Conservation (phyloP, 2,329 filamentous ascomycete genomes). For the Didymellaceae sp. region DNA sequence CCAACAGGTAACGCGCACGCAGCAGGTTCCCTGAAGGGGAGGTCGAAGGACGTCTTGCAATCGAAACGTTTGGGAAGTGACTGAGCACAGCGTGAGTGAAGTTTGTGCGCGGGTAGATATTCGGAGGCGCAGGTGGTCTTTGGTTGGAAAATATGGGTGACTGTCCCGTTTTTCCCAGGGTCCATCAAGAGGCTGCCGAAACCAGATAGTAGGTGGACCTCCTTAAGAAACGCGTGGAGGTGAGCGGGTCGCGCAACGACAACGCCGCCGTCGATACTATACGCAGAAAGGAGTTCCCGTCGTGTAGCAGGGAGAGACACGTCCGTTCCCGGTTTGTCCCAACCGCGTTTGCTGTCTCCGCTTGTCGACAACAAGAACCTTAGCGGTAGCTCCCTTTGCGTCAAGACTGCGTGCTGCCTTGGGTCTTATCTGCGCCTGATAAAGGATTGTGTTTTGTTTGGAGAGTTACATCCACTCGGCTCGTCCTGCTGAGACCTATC, state of each 20-base stretch:
- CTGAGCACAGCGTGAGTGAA: neutral
- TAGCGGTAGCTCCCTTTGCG: neutral
- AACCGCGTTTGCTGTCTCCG: too few relatives aligned
- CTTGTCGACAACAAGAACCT: neutral
- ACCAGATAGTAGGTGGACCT: constrained; percentile 15
- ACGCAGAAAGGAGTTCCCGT: neutral
- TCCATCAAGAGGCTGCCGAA: neutral
- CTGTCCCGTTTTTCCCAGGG: constrained; percentile 10
- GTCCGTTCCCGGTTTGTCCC: too few relatives aligned
- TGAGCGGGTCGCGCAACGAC: neutral
- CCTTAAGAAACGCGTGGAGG: constrained; percentile 16
- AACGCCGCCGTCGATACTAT: neutral
- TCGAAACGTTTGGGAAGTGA: neutral
- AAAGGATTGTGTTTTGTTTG: constrained; percentile 1
- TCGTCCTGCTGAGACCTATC: constrained; percentile 21
- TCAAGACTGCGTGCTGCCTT: constrained; percentile 10
- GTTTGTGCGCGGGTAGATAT: constrained; percentile 1
- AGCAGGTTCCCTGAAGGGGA: too few relatives aligned
- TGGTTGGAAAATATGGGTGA: neutral
- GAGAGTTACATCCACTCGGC: constrained; percentile 1
- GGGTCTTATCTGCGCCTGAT: constrained; percentile 12
- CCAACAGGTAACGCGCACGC: constrained; percentile 4
- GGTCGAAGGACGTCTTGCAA: neutral
- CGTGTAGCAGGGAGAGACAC: too few relatives aligned
- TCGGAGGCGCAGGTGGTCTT: neutral